phyloP scores from a whole-genome alignment of 192 early-diverging fungal genomes.

The Backusella circina region DNA sequence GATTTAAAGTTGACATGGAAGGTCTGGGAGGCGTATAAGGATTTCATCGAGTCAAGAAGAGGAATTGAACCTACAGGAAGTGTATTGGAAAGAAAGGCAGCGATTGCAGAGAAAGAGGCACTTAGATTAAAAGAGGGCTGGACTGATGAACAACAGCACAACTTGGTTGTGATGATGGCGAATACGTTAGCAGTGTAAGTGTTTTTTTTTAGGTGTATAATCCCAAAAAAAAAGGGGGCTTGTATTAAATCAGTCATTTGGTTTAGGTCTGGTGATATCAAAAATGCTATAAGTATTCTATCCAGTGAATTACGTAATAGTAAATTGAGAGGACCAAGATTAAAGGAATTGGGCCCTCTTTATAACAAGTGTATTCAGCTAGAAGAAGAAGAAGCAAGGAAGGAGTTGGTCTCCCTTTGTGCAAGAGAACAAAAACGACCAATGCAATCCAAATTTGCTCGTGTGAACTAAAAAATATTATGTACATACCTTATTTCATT shows the following conservation, averaged over 20 bases:
- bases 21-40: slow-evolving; percentile 65
- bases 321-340: slow-evolving; percentile 35
- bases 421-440: slow-evolving; percentile 8
- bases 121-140: slow-evolving; percentile 43
- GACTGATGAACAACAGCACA: slow-evolving; percentile 52
- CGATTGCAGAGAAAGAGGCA: slow-evolving; percentile 40
- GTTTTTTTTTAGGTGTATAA: not conserved
- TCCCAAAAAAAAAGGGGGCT: not conserved
- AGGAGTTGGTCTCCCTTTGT: slow-evolving; percentile 49
- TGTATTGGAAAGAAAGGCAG: slow-evolving; percentile 58
- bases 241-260: not conserved
- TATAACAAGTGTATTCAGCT: slow-evolving; percentile 48
- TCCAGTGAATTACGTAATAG: slow-evolving; percentile 37
- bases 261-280: slow-evolving; percentile 12
- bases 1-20: slow-evolving; percentile 57
- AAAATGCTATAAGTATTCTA: slow-evolving; percentile 46
- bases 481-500: not conserved
- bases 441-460: not conserved
- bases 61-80: slow-evolving; percentile 53
- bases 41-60: slow-evolving; percentile 51
- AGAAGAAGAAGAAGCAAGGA: slow-evolving; percentile 45
- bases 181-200: slow-evolving; percentile 57
- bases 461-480: not conserved
- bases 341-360: slow-evolving; percentile 44
- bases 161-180: slow-evolving; percentile 58